These are phyloP conservation scores for Salicornia ramosissima DNA, from an alignment of 148 eudicot genomes.

Conservation along the genomic window DNA sequence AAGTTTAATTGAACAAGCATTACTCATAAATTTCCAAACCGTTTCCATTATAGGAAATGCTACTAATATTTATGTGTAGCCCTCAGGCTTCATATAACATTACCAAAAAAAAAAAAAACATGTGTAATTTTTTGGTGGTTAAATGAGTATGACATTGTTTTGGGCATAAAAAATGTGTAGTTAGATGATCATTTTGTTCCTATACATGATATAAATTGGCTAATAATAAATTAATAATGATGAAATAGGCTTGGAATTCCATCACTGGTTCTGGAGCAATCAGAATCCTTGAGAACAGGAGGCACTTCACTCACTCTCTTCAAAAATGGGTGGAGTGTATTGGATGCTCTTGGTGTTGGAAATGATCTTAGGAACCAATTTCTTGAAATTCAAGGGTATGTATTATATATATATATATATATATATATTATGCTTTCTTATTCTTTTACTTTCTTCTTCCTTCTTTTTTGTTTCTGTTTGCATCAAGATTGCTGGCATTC, in stretches of 20 bases:
- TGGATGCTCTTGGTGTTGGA: conserved; percentile 88
- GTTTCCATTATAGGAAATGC: too few relatives aligned
- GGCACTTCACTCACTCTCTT: conserved; percentile 77
- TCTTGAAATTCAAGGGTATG: conserved; percentile 85
- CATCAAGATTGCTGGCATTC: not conserved
- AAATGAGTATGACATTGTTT: too few relatives aligned
- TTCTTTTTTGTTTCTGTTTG: not conserved
- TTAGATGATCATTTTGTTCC: too few relatives aligned
- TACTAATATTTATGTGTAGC: too few relatives aligned
- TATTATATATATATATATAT: too few relatives aligned
- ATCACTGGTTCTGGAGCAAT: conserved; percentile 72
- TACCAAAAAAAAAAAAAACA: too few relatives aligned
- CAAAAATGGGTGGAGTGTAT: conserved; percentile 80
- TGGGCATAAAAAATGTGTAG: too few relatives aligned
- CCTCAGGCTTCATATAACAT: too few relatives aligned
- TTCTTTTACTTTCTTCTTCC: not conserved
- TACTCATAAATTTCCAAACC: too few relatives aligned
- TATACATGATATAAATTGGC: too few relatives aligned
- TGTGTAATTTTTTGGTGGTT: too few relatives aligned
- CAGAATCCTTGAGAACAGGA: conserved; percentile 61
- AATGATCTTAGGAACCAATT: conserved; percentile 60
- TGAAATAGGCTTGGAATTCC: conserved; percentile 55
- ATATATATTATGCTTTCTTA: conserved; percentile 9
- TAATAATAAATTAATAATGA: not conserved
- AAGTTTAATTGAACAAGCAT: too few relatives aligned